Evolutionary conservation across 169 alveolate genomes (phyloP), one percentile per base, ranked within the genome.

Genomic region (Cryptosporidium bovis): DNA sequence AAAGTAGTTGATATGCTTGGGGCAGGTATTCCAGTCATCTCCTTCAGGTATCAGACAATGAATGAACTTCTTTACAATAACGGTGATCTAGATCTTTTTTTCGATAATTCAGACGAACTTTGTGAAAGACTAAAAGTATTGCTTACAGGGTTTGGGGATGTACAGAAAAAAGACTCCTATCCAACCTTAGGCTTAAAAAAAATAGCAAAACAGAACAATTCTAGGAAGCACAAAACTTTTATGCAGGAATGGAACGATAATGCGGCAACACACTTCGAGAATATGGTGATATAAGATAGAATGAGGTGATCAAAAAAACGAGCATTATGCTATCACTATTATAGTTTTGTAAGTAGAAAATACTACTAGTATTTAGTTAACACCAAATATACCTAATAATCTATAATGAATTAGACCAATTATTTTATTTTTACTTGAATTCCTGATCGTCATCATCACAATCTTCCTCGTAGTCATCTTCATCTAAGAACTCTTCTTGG

Each of bases 1-100:
- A 97, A 97, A 90, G 97, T 95, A 16, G 98, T 96, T 0, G 98
- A 96, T 87, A 96, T 97, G 98, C 93, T 93, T 60, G 96, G 96
- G 51, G 96, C 96, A 46, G 94, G 95, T 34, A 82, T 95, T 12
- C 98, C 98, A 33, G 94, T 91, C 12, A 90, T 95, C 82, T 94
- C 96, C 24, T 92, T 20, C 90, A 34, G 64, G 36, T 93, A 84
- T 53, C 91, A 84, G 36, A 67, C 93, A 10, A 60, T 92, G 18
- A 58, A 51, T 16, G 95, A 92, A 34, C 71, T 77, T 34, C 69
- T 77, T 40, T 36, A 3, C 46, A 56, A 60, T 13, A 62, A 31
- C 27, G 71, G 62, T 1, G 44, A 60, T 16, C 33, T 40, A 13
- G 71, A 77, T 2, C 12, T 77, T 13, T 77, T 77, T 33, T 77